phyloP scores from a whole-genome alignment of 2,329 filamentous ascomycete genomes.

The Penicillium sp. region DNA sequence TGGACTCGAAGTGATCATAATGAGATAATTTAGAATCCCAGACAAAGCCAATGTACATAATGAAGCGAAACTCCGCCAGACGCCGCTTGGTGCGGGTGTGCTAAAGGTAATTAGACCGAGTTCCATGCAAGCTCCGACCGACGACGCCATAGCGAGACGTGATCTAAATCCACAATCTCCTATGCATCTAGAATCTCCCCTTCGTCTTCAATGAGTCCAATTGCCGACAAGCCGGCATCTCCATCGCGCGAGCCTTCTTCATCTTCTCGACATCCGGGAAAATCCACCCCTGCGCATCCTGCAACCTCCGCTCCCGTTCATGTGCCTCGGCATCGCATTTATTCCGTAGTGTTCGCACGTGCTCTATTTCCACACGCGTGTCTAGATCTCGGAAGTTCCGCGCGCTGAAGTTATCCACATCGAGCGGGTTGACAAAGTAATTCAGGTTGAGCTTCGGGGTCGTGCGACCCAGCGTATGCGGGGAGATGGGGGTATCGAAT shows the following conservation, averaged over 20 bases:
- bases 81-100: not conserved
- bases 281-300: constrained; percentile 86
- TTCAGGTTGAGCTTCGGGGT: constrained; percentile 72
- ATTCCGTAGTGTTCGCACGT: constrained; percentile 66
- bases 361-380: constrained; percentile 71
- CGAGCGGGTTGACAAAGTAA: constrained; percentile 82
- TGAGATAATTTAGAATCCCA: constrained; percentile 6
- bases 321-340: constrained; percentile 75
- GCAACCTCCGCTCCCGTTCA: constrained; percentile 65
- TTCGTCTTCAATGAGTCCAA: constrained; percentile 53
- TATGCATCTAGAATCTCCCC: constrained; percentile 13
- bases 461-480: constrained; percentile 72
- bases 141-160: constrained; percentile 1
- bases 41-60: constrained; percentile 10
- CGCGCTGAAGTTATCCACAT: constrained; percentile 69
- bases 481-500: constrained; percentile 71
- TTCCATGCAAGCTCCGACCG: not conserved
- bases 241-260: constrained; percentile 66
- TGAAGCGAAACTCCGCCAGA: constrained; percentile 2
- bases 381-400: constrained; percentile 76
- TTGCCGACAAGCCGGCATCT: constrained; percentile 61
- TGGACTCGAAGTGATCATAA: not conserved
- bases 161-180: not conserved
- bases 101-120: constrained; percentile 6
- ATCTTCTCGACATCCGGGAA: constrained; percentile 79